A percentile compares a stretch with the other conserved stretches of the same genome.
These are phyloP conservation scores for Acanthamoeba culbertsoni DNA, from an alignment of 208 protist genomes.

Conservation along the genomic window DNA sequence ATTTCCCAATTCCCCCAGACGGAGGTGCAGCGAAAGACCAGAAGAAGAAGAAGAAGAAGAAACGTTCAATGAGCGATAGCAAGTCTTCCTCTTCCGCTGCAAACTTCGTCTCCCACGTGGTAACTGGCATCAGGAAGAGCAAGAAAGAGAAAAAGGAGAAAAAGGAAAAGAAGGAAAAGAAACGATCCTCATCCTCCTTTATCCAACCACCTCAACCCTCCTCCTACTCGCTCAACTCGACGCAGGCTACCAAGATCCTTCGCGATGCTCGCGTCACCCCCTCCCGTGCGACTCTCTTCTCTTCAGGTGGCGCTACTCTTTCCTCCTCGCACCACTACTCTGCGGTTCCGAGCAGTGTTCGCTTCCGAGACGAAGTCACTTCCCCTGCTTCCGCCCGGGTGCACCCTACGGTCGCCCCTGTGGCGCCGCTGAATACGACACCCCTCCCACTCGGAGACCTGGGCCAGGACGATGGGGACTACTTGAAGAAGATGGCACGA, in stretches of 20 bases:
- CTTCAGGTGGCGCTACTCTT: not conserved
- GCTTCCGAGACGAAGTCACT: not conserved
- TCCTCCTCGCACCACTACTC: not conserved
- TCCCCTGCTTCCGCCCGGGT: not conserved
- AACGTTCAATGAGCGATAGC: not conserved
- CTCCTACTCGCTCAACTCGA: not conserved
- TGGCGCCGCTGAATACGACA: not conserved
- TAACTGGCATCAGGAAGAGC: not conserved
- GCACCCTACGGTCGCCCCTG: not conserved
- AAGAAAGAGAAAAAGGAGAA: not conserved
- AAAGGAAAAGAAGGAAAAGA: not conserved
- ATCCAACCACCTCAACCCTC: not conserved
- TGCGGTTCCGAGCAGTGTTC: not conserved
- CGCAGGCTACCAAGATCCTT: not conserved
- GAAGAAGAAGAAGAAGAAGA: not conserved
- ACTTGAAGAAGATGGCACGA: constrained; percentile 20
- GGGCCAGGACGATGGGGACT: not conserved
- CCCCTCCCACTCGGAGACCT: too few species aligned
- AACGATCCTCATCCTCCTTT: not conserved
- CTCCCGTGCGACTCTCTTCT: not conserved
- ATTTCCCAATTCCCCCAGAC: not conserved
- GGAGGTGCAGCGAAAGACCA: not conserved
- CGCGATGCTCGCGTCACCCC: not conserved
- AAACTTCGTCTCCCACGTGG: not conserved
- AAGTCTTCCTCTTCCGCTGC: not conserved